Conservation (phyloP, 1,139 yeast genomes). For the Candida glucosophila region DNA sequence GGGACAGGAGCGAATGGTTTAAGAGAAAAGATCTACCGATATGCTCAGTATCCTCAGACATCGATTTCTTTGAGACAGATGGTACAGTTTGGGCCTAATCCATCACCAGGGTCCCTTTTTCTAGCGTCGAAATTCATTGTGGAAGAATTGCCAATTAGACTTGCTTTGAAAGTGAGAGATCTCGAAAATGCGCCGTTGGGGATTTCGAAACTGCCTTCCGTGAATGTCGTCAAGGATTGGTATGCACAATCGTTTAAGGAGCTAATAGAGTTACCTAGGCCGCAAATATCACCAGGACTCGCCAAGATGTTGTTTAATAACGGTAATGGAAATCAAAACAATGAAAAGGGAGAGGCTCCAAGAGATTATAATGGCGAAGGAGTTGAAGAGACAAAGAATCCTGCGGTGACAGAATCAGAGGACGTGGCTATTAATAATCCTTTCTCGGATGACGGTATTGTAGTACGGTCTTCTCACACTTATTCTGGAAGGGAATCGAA, state of each 20-base stretch:
- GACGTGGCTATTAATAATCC: conserved; percentile 37
- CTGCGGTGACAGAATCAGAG: conserved; percentile 21
- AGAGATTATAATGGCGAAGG: conserved; percentile 1
- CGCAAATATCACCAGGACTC: conserved; percentile 33
- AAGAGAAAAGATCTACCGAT: conserved; percentile 36
- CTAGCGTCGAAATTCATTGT: conserved; percentile 81
- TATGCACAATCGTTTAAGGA: conserved; percentile 89
- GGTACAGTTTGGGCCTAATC: conserved; percentile 86
- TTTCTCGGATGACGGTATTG: conserved; percentile 48
- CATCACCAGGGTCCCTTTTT: conserved; percentile 71
- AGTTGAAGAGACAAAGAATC: conserved; percentile 16
- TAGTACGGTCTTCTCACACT: conserved; percentile 24
- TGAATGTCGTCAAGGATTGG: conserved; percentile 76
- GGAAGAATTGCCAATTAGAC: conserved; percentile 78
- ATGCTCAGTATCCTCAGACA: conserved; percentile 74
- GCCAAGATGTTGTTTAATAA: conserved; percentile 20
- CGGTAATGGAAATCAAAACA: conserved; percentile 6
- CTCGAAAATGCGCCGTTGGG: conserved; percentile 75
- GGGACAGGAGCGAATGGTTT: conserved; percentile 34
- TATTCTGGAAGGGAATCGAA: conserved; percentile 6
- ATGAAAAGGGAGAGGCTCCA: conserved; percentile 9
- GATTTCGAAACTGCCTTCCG: conserved; percentile 63
- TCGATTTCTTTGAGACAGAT: conserved; percentile 79
- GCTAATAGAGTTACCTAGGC: conserved; percentile 49
- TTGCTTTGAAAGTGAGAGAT: conserved; percentile 82